A percentile compares a stretch with the other conserved stretches of the same genome.
phyloP scores from a whole-genome alignment of 2,329 filamentous ascomycete species.

The Orbilia blumenaviensis region DNA sequence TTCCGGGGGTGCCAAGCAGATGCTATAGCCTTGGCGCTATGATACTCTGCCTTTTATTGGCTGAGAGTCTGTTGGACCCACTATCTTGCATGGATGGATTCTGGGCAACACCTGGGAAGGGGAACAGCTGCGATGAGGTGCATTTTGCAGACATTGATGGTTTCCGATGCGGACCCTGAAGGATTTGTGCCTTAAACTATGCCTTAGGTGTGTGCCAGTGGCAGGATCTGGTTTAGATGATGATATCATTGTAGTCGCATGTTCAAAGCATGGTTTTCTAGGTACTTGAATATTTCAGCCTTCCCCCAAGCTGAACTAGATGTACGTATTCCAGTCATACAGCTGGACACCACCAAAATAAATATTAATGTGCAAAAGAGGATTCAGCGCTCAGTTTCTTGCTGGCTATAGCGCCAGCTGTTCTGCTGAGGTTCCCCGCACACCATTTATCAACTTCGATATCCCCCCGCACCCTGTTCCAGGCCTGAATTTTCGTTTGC shows the following conservation, averaged over 20 bases:
- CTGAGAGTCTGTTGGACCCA: not conserved
- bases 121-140: not conserved
- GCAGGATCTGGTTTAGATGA: not conserved
- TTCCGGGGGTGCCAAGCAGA: not conserved
- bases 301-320: not conserved
- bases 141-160: not conserved
- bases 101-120: not conserved
- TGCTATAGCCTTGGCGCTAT: constrained; percentile 18
- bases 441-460: not conserved
- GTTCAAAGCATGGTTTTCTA: not conserved
- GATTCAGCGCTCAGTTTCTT: too few species aligned
- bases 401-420: too few species aligned
- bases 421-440: not conserved
- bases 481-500: not conserved
- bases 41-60: not conserved
- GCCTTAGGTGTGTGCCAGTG: not conserved
- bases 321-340: not conserved
- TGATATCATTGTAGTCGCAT: not conserved
- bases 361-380: too few species aligned
- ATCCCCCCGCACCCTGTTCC: not conserved
- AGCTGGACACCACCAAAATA: too few species aligned
- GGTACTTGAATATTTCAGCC: not conserved
- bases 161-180: not conserved
- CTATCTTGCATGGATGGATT: not conserved
- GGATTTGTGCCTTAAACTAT: not conserved